A percentile compares a stretch with the other conserved stretches of the same genome.
Evolutionary conservation across 176 grass and related monocot genomes (phyloP).

Genomic region (Puccinellia tenuiflora): DNA sequence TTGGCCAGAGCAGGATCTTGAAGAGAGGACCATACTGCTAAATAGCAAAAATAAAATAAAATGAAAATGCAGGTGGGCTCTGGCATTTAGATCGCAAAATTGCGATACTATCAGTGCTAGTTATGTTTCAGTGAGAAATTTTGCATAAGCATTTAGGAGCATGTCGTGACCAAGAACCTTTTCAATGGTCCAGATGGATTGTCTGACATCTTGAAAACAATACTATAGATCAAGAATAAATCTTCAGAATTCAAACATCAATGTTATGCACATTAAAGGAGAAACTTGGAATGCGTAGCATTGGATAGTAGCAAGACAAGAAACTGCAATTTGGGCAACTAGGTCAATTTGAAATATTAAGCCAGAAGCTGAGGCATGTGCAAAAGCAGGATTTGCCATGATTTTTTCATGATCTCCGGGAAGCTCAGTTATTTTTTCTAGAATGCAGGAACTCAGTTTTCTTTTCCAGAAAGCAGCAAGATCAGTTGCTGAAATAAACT

Average conservation of each 20-base stretch:
- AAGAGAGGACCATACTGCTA: not conserved
- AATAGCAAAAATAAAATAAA: not conserved
- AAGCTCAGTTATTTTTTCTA: not conserved
- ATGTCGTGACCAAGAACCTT: not conserved
- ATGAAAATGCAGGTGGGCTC: not conserved
- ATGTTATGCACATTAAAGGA: not conserved
- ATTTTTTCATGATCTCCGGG: not conserved
- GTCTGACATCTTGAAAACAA: not conserved
- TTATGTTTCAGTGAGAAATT: not conserved
- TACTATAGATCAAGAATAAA: not conserved
- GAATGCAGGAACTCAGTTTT: not conserved
- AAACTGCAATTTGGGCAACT: not conserved
- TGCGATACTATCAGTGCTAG: not conserved
- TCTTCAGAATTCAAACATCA: not conserved
- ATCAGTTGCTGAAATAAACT: not conserved
- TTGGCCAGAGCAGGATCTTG: not conserved
- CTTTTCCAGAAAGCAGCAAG: not conserved
- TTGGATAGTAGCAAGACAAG: not conserved
- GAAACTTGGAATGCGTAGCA: not conserved
- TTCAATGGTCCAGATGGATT: not conserved
- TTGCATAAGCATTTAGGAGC: not conserved
- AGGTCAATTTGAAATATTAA: slow-evolving; percentile 1
- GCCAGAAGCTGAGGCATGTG: not conserved
- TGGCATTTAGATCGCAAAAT: not conserved
- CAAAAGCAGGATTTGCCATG: not conserved